Evolutionary conservation across 202 grass and related monocot species (phyloP).

Genomic region (Cymbopogon flexuosus): DNA sequence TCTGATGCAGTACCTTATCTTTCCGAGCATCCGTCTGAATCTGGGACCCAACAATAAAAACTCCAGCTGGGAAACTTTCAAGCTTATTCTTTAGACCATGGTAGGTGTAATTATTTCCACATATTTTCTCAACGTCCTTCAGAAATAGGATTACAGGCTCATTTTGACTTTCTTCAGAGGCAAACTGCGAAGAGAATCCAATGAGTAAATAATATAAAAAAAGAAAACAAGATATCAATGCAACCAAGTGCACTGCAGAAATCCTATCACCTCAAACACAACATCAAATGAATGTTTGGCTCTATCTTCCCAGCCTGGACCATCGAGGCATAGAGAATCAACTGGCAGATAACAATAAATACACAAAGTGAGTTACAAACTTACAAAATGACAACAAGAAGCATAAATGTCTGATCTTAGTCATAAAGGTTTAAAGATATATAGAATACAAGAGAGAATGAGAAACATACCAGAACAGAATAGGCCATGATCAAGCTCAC

Average conservation of each 20-base stretch:
- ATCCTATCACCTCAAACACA: constrained; percentile 60
- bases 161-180: constrained; percentile 68
- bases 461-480: constrained; percentile 63
- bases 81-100: constrained; percentile 70
- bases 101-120: constrained; percentile 64
- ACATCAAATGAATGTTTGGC: constrained; percentile 80
- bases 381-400: constrained; percentile 15
- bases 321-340: constrained; percentile 68
- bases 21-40: constrained; percentile 66
- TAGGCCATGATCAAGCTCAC: constrained; percentile 91
- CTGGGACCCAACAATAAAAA: constrained; percentile 87
- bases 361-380: background rate
- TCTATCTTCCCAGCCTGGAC: constrained; percentile 64
- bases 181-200: constrained; percentile 49
- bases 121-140: constrained; percentile 82
- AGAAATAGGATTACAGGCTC: constrained; percentile 71
- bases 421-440: constrained; percentile 3
- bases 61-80: constrained; percentile 58
- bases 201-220: constrained; percentile 24
- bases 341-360: constrained; percentile 45
- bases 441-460: background rate
- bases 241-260: constrained; percentile 1
- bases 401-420: constrained; percentile 18
- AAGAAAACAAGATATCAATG: constrained; percentile 2
- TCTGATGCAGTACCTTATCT: constrained; percentile 65